Evolutionary conservation across 1,284 basidiomycete genomes (phyloP).

Genomic region (Trametes versicolor): DNA sequence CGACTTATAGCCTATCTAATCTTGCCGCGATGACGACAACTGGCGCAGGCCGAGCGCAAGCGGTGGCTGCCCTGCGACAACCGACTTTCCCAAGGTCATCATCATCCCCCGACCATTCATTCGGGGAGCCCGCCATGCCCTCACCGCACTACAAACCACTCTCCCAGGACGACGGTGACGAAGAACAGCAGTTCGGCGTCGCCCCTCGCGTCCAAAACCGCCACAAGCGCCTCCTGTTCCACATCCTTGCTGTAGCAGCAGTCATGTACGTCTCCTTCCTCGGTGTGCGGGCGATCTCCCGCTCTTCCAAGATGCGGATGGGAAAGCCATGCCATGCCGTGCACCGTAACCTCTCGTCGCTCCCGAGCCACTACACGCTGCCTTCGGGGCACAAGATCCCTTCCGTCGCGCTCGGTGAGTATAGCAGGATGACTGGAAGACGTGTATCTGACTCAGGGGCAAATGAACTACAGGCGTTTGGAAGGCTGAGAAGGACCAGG

Average conservation of each 20-base stretch:
- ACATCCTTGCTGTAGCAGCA: constrained; percentile 33
- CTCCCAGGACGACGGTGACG: constrained; percentile 22
- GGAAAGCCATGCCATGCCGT: constrained; percentile 28
- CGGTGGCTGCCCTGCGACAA: background rate
- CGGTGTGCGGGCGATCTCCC: constrained; percentile 27
- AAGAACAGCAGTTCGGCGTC: constrained; percentile 19
- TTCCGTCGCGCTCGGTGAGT: constrained; percentile 64
- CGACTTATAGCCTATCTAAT: constrained; percentile 16
- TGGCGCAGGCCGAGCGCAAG: constrained; percentile 2
- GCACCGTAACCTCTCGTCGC: constrained; percentile 38
- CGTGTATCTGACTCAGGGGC: constrained; percentile 8
- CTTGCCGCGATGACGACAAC: constrained; percentile 8
- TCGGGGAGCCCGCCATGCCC: constrained; percentile 22
- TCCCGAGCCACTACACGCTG: constrained; percentile 62
- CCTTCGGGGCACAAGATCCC: constrained; percentile 72
- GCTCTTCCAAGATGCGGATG: constrained; percentile 19
- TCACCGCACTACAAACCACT: constrained; percentile 25
- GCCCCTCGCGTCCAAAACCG: constrained; percentile 8
- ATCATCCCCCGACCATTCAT: background rate
- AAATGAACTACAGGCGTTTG: constrained; percentile 59
- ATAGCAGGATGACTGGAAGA: background rate
- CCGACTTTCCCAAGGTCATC: constrained; percentile 10
- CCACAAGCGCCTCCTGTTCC: constrained; percentile 36
- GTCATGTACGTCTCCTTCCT: constrained; percentile 39
- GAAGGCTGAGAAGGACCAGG: constrained; percentile 63